phyloP scores from a whole-genome alignment of 2,329 filamentous ascomycete genomes.

The Aspergillus sp. region DNA sequence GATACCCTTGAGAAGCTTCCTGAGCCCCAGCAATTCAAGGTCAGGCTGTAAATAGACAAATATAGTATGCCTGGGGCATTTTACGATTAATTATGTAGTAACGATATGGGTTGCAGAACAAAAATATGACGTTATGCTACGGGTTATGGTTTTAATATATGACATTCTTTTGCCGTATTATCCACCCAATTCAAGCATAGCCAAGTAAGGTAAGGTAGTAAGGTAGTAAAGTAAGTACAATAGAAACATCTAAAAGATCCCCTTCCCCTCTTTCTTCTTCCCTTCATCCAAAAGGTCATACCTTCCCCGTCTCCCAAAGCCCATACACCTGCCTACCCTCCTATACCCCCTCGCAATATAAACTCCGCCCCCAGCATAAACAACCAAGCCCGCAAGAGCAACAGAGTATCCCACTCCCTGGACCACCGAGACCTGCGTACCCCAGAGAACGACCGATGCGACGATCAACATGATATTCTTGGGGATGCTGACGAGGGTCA shows the following conservation, averaged over 20 bases:
- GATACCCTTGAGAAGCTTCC: slow-evolving; percentile 27
- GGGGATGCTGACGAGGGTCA: slow-evolving; percentile 78
- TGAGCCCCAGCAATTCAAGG: slow-evolving; percentile 11
- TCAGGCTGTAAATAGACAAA: neutral
- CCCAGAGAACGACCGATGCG: slow-evolving; percentile 72
- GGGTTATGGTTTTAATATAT: no score
- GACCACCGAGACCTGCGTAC: slow-evolving; percentile 44
- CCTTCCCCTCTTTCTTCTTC: neutral
- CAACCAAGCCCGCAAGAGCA: slow-evolving; percentile 62
- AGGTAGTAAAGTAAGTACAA: neutral
- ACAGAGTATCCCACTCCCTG: slow-evolving; percentile 62
- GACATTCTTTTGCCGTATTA: neutral
- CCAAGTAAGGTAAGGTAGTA: neutral
- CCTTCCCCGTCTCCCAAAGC: neutral
- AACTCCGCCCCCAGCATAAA: slow-evolving; percentile 60
- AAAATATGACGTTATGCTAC: no score
- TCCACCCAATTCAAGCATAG: neutral
- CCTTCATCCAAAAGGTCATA: neutral
- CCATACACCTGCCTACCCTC: neutral
- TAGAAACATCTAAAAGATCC: neutral
- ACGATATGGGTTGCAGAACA: no score
- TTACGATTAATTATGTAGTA: no score
- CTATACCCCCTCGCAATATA: neutral
- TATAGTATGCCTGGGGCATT: neutral
- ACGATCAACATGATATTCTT: slow-evolving; percentile 80